These are phyloP conservation scores for Solanum ahanhuiri DNA, from an alignment of 257 asterid species.

Conservation along the genomic window DNA sequence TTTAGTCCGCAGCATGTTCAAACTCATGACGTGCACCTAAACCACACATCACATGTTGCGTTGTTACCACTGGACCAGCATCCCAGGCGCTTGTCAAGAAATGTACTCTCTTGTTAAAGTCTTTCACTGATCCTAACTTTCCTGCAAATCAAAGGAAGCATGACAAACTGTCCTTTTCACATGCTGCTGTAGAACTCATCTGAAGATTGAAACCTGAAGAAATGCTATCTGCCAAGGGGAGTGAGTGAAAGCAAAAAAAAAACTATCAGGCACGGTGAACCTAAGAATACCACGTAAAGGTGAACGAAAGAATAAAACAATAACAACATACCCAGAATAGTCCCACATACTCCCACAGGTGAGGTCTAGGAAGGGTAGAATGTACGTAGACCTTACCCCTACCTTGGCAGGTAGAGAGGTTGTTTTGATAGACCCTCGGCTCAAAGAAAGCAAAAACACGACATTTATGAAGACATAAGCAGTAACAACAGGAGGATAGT, in stretches of 20 bases:
- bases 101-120: not conserved
- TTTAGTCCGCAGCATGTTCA: not conserved
- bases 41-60: not conserved
- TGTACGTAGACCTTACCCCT: not conserved
- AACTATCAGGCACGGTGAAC: not conserved
- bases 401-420: not conserved
- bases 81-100: not conserved
- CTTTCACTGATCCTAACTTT: not conserved
- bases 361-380: not conserved
- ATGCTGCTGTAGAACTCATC: not conserved
- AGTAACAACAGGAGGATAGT: conserved; percentile 12
- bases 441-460: not conserved
- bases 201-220: not conserved
- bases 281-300: not conserved
- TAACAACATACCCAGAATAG: not conserved
- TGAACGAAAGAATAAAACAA: not conserved
- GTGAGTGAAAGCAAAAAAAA: not conserved
- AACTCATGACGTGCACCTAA: not conserved
- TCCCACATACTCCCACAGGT: not conserved
- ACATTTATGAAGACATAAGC: not conserved
- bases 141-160: not conserved
- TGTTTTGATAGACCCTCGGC: not conserved
- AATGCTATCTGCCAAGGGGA: not conserved
- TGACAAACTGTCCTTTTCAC: not conserved
- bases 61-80: not conserved